Base-by-base conservation (phyloP, 2,329 filamentous ascomycete species). In the Penicillium sp. region DNA sequence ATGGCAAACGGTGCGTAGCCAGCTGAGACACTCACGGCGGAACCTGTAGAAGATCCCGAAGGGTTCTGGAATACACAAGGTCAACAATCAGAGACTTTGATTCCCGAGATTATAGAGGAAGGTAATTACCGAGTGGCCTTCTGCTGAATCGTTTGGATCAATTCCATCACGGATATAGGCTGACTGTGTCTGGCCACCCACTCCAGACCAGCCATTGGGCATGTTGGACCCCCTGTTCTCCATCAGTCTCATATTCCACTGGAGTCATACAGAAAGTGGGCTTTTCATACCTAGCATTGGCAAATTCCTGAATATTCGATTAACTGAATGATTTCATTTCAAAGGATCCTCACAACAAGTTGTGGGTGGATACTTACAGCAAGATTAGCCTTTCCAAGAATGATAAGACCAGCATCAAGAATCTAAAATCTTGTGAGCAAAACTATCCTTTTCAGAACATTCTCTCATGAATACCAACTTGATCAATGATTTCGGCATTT, bases 21-120 rank as follows among this genome's bases (percentile, higher is more conserved):
- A 27, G 70, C 69, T 12, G 67, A 63, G 9, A 73, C 62, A 18
- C 62, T 65, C 15, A 71, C 67, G 7, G 67, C 71, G 11, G 69
- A 71, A 14, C 72, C 71, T 14, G 69, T 63, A n/a, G 70, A 73
- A 29, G 71, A 72, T 12, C 72, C 71, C 8, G 66, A 66, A 2
- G 69, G 59, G 27, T 62, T 62, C 62, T 59, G 4, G 6, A 27
- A 11, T 8, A 7, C 11, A 25, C 6, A 23, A 1, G 37, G 48
- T 35, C 22, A 7, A 25, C 22, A 14, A 29, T 3, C n/a, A 5
- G 15, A 29, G 1, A 14, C 2, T 15, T 46, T 22, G 5, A 20
- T 11, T 12, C 4, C 33, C 3, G 20, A 7, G 11, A 26, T 40
- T 22, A 6, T 6, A 22, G 7, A 37, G 11, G 37, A 14, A 12